A percentile compares a stretch with the other conserved stretches of the same genome.
These are phyloP conservation scores for Umbelopsis sp. DNA, from an alignment of 192 early-diverging fungal species.

Conservation along the genomic window DNA sequence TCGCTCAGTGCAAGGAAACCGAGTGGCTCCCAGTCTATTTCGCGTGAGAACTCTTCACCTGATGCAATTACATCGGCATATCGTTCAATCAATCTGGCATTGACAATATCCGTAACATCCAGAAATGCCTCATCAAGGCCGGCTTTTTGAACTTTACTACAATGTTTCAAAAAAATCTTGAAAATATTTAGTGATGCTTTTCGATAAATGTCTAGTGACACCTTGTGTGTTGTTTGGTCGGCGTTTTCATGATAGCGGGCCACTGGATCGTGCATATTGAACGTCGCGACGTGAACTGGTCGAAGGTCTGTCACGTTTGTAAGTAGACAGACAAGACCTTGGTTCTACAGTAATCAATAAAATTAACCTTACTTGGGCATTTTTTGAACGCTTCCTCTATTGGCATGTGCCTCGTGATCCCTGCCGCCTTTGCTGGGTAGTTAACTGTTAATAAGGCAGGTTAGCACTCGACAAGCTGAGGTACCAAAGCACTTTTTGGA, in stretches of 20 bases:
- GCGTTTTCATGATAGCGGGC: conserved; percentile 71
- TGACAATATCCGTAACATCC: conserved; percentile 77
- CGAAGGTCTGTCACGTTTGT: conserved; percentile 54
- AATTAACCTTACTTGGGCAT: conserved; percentile 47
- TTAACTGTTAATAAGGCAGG: conserved; percentile 53
- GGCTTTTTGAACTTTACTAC: conserved; percentile 67
- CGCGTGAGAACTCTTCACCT: not conserved
- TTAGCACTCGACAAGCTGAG: not conserved
- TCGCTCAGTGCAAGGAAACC: conserved; percentile 53
- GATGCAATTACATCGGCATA: conserved; percentile 31
- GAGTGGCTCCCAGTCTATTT: conserved; percentile 38
- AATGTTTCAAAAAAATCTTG: conserved; percentile 60
- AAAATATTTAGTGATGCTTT: conserved; percentile 75
- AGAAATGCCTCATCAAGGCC: conserved; percentile 89
- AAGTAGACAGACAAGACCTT: not conserved
- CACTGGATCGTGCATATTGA: conserved; percentile 63
- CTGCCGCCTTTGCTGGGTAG: conserved; percentile 81
- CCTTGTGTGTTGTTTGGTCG: conserved; percentile 82
- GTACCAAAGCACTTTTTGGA: not conserved
- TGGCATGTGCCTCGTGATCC: conserved; percentile 70
- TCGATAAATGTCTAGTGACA: conserved; percentile 82
- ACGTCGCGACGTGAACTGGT: conserved; percentile 86
- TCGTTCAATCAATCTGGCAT: conserved; percentile 52
- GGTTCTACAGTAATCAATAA: not conserved
- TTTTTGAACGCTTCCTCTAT: conserved; percentile 53